Percentiles rank a stretch among this genome's conserved stretches.
Conservation (phyloP, 495 filamentous ascomycete genomes). For the Daldinia concentrica region DNA sequence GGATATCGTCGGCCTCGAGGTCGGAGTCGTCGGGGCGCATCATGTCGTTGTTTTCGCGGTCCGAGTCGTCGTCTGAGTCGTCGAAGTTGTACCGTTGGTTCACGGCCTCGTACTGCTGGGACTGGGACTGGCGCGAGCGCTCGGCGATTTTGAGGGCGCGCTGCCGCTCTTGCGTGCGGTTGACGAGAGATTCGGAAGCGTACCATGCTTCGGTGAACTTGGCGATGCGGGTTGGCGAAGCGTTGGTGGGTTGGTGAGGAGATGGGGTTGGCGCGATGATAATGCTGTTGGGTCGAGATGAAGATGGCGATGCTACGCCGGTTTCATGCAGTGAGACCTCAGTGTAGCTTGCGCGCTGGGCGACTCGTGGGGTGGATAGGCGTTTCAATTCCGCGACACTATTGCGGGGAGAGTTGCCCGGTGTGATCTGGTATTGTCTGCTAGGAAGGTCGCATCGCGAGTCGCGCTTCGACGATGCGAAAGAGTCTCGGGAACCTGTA, state of each 20-base stretch:
- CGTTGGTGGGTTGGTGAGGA: conserved; percentile 51
- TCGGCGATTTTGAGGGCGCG: conserved; percentile 48
- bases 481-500: conserved; percentile 62
- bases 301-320: conserved; percentile 45
- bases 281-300: conserved; percentile 45
- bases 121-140: conserved; percentile 46
- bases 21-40: conserved; percentile 46
- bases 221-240: conserved; percentile 61
- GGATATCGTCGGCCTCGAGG: conserved; percentile 43
- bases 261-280: conserved; percentile 35
- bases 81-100: conserved; percentile 59
- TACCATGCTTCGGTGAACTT: conserved; percentile 71
- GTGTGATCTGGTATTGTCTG: conserved; percentile 59
- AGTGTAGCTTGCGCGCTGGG: conserved; percentile 50
- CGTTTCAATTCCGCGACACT: conserved; percentile 54
- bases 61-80: conserved; percentile 48
- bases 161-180: conserved; percentile 61
- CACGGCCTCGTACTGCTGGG: conserved; percentile 59
- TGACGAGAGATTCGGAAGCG: conserved; percentile 60
- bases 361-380: conserved; percentile 47
- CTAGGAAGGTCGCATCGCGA: conserved; percentile 61
- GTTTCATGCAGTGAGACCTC: conserved; percentile 52
- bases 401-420: conserved; percentile 57
- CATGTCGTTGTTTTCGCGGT: conserved; percentile 24
- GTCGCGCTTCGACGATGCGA: conserved; percentile 56